Conservation (phyloP, 331 rosid genomes). For the Quercus phellos region DNA sequence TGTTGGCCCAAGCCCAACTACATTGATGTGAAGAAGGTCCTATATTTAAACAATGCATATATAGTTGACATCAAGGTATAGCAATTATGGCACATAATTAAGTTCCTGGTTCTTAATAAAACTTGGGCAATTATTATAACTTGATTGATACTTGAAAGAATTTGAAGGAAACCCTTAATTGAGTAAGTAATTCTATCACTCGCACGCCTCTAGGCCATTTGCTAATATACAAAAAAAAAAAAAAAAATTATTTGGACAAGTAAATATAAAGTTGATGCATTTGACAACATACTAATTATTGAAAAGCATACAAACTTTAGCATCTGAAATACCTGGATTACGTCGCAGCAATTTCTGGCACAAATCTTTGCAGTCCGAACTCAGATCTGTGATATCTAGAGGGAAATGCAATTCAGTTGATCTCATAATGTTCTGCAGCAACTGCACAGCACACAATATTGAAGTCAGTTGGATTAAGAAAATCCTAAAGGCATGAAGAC, state of each 20-base stretch:
- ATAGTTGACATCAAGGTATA: constrained; percentile 11
- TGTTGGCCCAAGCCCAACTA: neutral
- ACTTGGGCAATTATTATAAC: neutral
- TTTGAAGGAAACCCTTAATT: neutral
- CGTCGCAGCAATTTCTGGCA: constrained; percentile 91
- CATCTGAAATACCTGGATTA: constrained; percentile 64
- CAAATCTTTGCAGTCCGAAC: constrained; percentile 83
- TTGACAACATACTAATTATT: neutral
- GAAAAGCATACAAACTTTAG: neutral
- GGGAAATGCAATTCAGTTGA: constrained; percentile 85
- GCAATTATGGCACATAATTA: constrained; percentile 10
- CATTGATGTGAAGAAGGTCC: neutral
- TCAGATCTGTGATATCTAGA: constrained; percentile 50
- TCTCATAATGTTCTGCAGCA: constrained; percentile 89
- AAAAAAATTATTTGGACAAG: too few species aligned
- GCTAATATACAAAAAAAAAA: neutral
- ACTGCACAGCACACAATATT: constrained; percentile 48
- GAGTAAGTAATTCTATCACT: neutral
- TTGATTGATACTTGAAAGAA: neutral
- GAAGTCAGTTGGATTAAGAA: constrained; percentile 9
- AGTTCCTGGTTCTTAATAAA: neutral
- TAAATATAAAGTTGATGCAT: too few species aligned
- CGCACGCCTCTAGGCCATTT: neutral
- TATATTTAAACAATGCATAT: constrained; percentile 11
- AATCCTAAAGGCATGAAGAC: constrained; percentile 12